phyloP scores from a whole-genome alignment of 192 early-diverging fungal species.

The Rhizoclosmatium globosum region DNA sequence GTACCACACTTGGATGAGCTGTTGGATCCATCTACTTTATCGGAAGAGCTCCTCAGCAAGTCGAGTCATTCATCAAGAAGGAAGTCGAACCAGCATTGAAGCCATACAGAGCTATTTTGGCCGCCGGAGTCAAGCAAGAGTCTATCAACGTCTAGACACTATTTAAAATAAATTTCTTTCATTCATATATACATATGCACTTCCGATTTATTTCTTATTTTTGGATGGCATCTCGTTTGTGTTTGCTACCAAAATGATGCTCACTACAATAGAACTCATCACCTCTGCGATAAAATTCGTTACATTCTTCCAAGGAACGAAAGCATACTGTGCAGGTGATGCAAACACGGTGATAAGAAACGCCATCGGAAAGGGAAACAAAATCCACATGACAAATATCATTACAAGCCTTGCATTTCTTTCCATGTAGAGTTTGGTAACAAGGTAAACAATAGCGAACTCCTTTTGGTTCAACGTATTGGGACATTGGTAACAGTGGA shows the following conservation, averaged over 20 bases:
- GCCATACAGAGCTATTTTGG: slow-evolving; percentile 74
- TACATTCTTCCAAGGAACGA: slow-evolving; percentile 15
- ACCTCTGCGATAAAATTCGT: background rate
- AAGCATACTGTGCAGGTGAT: slow-evolving; percentile 27
- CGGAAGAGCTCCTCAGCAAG: slow-evolving; percentile 94
- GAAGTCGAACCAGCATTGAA: slow-evolving; percentile 86
- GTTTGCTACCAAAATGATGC: background rate
- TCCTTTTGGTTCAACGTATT: slow-evolving; percentile 30
- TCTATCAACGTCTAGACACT: slow-evolving; percentile 75
- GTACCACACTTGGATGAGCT: slow-evolving; percentile 69
- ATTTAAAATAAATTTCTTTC: slow-evolving; percentile 3
- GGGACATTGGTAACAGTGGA: slow-evolving; percentile 30
- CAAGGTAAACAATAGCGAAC: slow-evolving; percentile 28
- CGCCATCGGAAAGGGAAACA: slow-evolving; percentile 1
- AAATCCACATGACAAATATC: slow-evolving; percentile 24
- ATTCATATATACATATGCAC: background rate
- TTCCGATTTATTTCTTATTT: slow-evolving; percentile 8
- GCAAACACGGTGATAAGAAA: slow-evolving; percentile 20
- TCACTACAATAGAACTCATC: slow-evolving; percentile 23
- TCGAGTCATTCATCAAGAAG: slow-evolving; percentile 80
- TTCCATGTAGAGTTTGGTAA: slow-evolving; percentile 12
- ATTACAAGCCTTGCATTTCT: slow-evolving; percentile 14
- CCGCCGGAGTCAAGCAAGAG: slow-evolving; percentile 65
- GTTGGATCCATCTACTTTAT: slow-evolving; percentile 92
- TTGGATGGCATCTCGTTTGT: background rate